These are phyloP conservation scores for Lathyrus oleraceus DNA, from an alignment of 306 rosid species.

Conservation along the genomic window DNA sequence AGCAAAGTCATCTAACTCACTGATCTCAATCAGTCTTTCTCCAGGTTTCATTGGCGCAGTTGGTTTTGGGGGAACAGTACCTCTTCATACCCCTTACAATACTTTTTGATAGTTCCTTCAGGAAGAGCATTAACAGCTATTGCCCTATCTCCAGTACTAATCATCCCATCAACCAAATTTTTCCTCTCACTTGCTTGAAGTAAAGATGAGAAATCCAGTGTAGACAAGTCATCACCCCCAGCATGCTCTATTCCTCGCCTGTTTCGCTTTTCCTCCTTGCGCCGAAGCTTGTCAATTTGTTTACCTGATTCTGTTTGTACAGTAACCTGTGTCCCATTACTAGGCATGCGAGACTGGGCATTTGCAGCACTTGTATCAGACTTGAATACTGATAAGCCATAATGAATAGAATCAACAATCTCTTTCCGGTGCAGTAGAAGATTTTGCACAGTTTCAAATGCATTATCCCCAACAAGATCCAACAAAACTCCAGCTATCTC, in stretches of 20 bases:
- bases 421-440: constrained; percentile 83
- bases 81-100: constrained; percentile 83
- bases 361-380: constrained; percentile 67
- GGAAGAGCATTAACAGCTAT: constrained; percentile 84
- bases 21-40: constrained; percentile 91
- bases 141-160: constrained; percentile 67
- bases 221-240: constrained; percentile 67
- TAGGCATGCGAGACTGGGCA: constrained; percentile 92
- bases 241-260: constrained; percentile 74
- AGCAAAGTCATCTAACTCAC: constrained; percentile 92
- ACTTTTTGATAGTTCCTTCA: constrained; percentile 87
- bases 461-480: constrained; percentile 93
- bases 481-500: constrained; percentile 92
- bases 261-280: constrained; percentile 88
- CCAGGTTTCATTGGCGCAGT: constrained; percentile 94
- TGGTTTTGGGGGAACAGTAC: constrained; percentile 84
- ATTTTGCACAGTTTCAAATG: constrained; percentile 86
- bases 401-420: constrained; percentile 78
- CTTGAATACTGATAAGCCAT: constrained; percentile 66
- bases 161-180: constrained; percentile 64
- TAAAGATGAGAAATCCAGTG: constrained; percentile 70
- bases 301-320: constrained; percentile 87
- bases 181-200: constrained; percentile 87
- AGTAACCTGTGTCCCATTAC: constrained; percentile 96
- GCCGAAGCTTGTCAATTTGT: constrained; percentile 95